Evolutionary conservation across 1,139 yeast genomes (phyloP), one percentile per base, ranked within the genome.

Genomic region (Scheffersomyces stambukii): DNA sequence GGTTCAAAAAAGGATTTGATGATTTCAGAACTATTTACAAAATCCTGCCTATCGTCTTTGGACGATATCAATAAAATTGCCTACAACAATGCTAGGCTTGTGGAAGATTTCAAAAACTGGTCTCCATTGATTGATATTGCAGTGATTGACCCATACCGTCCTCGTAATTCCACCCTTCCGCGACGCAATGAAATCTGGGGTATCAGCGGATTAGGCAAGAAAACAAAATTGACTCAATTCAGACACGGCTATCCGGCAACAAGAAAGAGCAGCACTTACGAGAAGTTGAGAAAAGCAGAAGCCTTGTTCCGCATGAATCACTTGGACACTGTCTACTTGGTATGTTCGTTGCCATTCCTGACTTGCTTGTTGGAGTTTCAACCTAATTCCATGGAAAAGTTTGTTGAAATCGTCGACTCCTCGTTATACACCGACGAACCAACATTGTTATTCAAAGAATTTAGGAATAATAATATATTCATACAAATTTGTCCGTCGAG

Each of bases 61-160:
- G 20, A 30, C 28, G 13, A 26, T 36, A 16, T 27, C 28, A 20
- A 21, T 26, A 32, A 50, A 29, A 22, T 36, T 1, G 25, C 27
- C 3, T 45, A 37, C 19, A 41, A 38, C 24, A 30, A 29, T 9
- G 40, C 37, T 4, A 33, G 22, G 29, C 17, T 41, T 13, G 24
- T 50, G 5, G 40, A 42, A 13, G 61, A 60, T 35, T 64, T 57
- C 46, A 59, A 54, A 25, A 70, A 64, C 35, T 72, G 79, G 78
- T 60, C 75, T 0, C 78, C 78, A 0, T 36, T 72, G 3, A 37
- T 65, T 14, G 77, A 72, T 43, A 45, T 64, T 1, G 55, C 50
- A 35, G 43, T 69, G 2, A 50, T 67, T 3, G 62, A 63, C 11
- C 42, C 62, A 0, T 46, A 33, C 19, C 37, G 33, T 20, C 36